phyloP scores from a whole-genome alignment of 345 rosid species.

The Citrus hindsii region DNA sequence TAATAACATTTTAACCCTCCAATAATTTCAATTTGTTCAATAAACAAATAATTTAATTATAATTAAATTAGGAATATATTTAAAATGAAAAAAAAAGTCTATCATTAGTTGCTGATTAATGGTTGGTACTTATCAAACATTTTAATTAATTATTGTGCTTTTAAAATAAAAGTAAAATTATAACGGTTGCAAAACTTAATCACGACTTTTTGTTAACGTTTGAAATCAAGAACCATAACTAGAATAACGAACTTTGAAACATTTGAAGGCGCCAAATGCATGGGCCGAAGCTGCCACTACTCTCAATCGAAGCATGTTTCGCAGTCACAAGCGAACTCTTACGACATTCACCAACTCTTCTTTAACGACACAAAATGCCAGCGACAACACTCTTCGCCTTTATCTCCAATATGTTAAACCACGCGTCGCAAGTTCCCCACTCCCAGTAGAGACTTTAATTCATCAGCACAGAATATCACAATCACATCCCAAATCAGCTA shows the following conservation, averaged over 20 bases:
- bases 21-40: too few relatives aligned
- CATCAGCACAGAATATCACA: constrained; percentile 17
- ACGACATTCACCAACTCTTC: constrained; percentile 8
- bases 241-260: background rate
- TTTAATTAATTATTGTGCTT: too few relatives aligned
- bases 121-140: too few relatives aligned
- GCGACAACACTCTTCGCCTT: background rate
- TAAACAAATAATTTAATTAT: too few relatives aligned
- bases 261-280: constrained; percentile 4
- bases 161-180: too few relatives aligned
- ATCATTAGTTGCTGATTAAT: too few relatives aligned
- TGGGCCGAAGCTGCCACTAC: background rate
- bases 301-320: constrained; percentile 27
- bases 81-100: too few relatives aligned
- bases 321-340: constrained; percentile 20
- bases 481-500: background rate
- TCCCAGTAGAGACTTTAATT: constrained; percentile 16
- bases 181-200: too few relatives aligned
- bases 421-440: constrained; percentile 11
- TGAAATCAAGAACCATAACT: background rate
- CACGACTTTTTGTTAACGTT: background rate
- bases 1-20: too few relatives aligned
- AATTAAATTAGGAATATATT: too few relatives aligned
- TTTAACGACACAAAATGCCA: background rate
- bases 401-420: constrained; percentile 3